Conservation (phyloP, 2,329 filamentous ascomycete species). For the Pseudodiploospora longispora region DNA sequence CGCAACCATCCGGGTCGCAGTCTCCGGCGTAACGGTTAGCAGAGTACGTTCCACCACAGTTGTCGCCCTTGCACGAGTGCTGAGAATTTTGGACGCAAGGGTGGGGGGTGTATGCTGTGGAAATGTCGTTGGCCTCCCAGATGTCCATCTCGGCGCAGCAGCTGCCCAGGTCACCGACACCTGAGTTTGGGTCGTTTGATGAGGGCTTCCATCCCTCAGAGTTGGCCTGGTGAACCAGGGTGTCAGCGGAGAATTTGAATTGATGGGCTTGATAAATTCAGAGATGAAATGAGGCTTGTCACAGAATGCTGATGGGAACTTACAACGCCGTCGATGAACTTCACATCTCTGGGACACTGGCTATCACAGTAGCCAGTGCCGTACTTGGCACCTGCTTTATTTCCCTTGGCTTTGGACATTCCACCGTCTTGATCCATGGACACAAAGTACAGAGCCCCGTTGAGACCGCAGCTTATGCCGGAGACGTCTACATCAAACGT, state of each 20-base stretch:
- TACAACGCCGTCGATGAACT: constrained; percentile 48
- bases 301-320: constrained; percentile 3
- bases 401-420: constrained; percentile 38
- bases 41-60: constrained; percentile 46
- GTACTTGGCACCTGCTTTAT: constrained; percentile 48
- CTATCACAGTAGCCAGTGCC: constrained; percentile 49
- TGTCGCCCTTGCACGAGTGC: constrained; percentile 40
- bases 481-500: constrained; percentile 67
- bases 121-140: constrained; percentile 59
- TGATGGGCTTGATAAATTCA: constrained; percentile 19
- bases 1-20: constrained; percentile 63
- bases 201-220: constrained; percentile 44
- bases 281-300: too few species aligned
- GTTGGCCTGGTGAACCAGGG: constrained; percentile 37
- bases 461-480: constrained; percentile 52
- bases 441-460: constrained; percentile 62
- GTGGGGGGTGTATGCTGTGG: constrained; percentile 58
- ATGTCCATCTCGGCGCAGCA: constrained; percentile 58
- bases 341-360: constrained; percentile 47
- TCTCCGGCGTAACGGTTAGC: constrained; percentile 49
- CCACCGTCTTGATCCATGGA: constrained; percentile 54
- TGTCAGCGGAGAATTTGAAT: constrained; percentile 6
- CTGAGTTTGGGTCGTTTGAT: constrained; percentile 44
- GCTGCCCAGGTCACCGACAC: constrained; percentile 42
- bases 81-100: constrained; percentile 46